Evolutionary conservation across 2,329 filamentous ascomycete genomes (phyloP).

Genomic region (Uncinocarpus reesii): DNA sequence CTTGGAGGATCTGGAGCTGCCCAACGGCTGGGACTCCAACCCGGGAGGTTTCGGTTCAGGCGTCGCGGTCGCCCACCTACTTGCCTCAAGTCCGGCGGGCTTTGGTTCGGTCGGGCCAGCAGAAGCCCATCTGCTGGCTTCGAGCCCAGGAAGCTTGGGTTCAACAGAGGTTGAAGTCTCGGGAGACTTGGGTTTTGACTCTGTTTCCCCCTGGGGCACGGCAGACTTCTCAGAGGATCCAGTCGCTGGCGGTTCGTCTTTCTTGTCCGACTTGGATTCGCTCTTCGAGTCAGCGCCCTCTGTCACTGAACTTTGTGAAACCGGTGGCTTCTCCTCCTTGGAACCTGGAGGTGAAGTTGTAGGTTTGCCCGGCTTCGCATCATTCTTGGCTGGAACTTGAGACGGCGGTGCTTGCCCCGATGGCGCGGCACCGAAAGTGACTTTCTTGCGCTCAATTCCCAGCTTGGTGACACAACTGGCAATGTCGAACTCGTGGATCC

Average conservation of each 20-base stretch:
- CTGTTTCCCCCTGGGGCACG: background rate
- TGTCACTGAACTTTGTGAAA: background rate
- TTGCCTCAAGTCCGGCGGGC: background rate
- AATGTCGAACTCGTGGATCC: background rate
- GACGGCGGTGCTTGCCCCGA: background rate
- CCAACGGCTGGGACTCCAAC: constrained; percentile 2
- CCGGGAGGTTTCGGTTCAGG: background rate
- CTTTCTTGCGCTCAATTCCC: background rate
- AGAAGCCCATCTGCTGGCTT: constrained; percentile 5
- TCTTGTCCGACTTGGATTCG: constrained; percentile 2
- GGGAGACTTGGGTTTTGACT: background rate
- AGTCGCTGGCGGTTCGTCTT: background rate
- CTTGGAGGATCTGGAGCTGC: background rate
- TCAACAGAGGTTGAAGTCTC: constrained; percentile 2
- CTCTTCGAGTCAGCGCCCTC: background rate
- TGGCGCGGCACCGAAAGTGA: background rate
- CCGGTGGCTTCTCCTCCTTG: constrained; percentile 3
- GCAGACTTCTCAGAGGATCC: background rate
- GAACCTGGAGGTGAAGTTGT: background rate
- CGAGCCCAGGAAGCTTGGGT: constrained; percentile 1
- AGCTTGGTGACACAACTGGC: background rate
- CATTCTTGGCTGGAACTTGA: background rate
- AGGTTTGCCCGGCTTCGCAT: background rate
- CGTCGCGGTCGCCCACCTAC: constrained; percentile 2
- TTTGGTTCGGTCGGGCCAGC: background rate